phyloP scores from a whole-genome alignment of 306 rosid species.

The Quercus aquifolioides region DNA sequence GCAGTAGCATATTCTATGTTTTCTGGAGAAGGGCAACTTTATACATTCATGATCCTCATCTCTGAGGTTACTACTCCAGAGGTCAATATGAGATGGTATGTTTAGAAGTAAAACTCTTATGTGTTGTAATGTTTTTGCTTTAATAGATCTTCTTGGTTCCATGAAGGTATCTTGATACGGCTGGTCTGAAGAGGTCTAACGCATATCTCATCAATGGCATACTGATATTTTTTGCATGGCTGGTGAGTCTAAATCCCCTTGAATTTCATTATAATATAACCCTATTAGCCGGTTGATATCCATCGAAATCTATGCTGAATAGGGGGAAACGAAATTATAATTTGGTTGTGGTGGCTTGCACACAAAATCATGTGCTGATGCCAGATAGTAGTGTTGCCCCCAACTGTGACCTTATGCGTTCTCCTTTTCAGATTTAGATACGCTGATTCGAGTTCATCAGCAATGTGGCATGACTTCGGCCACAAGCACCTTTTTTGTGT shows the following conservation, averaged over 20 bases:
- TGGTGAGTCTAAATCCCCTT: constrained; percentile 49
- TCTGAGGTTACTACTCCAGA: constrained; percentile 98
- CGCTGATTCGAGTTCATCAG: background rate
- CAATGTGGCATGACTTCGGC: background rate
- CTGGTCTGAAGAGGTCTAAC: constrained; percentile 83
- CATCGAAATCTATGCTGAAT: background rate
- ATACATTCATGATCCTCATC: constrained; percentile 87
- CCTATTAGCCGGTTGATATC: background rate
- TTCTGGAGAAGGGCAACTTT: constrained; percentile 90
- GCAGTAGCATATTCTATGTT: constrained; percentile 84
- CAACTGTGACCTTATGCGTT: background rate
- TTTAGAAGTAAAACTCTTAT: background rate
- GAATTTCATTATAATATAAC: background rate
- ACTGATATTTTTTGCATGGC: constrained; percentile 89
- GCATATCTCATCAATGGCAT: constrained; percentile 87
- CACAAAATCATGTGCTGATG: background rate
- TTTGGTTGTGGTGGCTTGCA: background rate
- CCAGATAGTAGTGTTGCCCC: background rate
- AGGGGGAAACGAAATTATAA: background rate
- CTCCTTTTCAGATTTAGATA: background rate
- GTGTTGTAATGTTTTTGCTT: background rate
- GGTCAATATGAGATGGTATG: constrained; percentile 96
- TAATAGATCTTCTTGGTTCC: constrained; percentile 24
- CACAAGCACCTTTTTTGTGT: background rate
- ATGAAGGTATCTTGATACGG: constrained; percentile 90